Percentiles rank a stretch among this genome's conserved stretches.
phyloP scores from a whole-genome alignment of 169 alveolate genomes.

The Plasmodium gaboni region DNA sequence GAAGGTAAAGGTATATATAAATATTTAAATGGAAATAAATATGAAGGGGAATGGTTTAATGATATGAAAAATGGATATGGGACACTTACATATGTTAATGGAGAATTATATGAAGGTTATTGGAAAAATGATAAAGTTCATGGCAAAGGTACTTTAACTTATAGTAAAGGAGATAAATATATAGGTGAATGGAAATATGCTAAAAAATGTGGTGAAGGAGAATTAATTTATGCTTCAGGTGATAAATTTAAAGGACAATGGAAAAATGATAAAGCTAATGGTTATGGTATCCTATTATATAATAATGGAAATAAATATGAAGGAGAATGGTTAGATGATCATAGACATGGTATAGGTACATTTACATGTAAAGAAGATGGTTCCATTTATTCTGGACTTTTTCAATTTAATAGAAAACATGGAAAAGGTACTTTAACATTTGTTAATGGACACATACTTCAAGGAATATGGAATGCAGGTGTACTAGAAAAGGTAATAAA shows the following conservation, averaged over 20 bases:
- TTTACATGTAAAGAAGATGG: constrained; percentile 93
- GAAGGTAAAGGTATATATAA: constrained; percentile 94
- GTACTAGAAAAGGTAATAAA: constrained; percentile 78
- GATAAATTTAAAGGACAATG: constrained; percentile 92
- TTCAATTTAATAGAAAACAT: constrained; percentile 89
- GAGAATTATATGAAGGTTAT: constrained; percentile 94
- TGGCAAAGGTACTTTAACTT: constrained; percentile 94
- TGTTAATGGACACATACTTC: constrained; percentile 86
- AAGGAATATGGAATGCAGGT: constrained; percentile 88
- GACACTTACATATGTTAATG: constrained; percentile 89
- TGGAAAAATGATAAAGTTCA: constrained; percentile 95
- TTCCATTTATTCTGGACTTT: constrained; percentile 92
- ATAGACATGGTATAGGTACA: constrained; percentile 91
- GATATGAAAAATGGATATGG: constrained; percentile 96
- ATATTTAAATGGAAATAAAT: constrained; percentile 93
- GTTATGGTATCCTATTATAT: constrained; percentile 93
- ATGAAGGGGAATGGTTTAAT: constrained; percentile 97
- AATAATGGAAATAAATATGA: constrained; percentile 95
- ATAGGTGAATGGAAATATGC: constrained; percentile 96
- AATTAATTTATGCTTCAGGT: constrained; percentile 93
- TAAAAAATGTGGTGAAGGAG: constrained; percentile 96
- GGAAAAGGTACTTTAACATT: constrained; percentile 91
- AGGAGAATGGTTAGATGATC: constrained; percentile 95
- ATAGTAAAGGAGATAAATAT: constrained; percentile 92
- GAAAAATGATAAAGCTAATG: constrained; percentile 97